Conservation (phyloP, 2,329 filamentous ascomycete genomes). For the Neonectria neomacrospora region DNA sequence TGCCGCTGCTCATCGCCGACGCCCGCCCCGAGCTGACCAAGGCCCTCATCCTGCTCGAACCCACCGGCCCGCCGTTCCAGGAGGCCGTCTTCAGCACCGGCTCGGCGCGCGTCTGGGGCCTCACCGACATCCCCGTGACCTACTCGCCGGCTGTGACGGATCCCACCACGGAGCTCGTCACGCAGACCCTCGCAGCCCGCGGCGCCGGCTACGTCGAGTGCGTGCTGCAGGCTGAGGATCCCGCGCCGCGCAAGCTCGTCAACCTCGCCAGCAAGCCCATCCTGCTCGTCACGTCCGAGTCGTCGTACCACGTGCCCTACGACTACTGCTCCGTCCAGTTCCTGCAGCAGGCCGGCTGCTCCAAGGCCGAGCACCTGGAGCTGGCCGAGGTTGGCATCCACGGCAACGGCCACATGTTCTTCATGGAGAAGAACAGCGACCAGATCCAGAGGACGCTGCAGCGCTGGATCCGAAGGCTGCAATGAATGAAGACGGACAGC, state of each 20-base stretch:
- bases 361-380: slow-evolving; percentile 35
- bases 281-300: slow-evolving; percentile 35
- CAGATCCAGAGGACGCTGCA: slow-evolving; percentile 30
- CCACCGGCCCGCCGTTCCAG: slow-evolving; percentile 59
- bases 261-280: slow-evolving; percentile 49
- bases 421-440: slow-evolving; percentile 42
- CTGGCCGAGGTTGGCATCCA: slow-evolving; percentile 34
- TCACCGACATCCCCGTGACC: slow-evolving; percentile 60
- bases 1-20: slow-evolving; percentile 47
- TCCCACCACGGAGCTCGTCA: slow-evolving; percentile 30
- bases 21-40: slow-evolving; percentile 53
- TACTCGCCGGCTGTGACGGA: slow-evolving; percentile 54
- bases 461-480: slow-evolving; percentile 28
- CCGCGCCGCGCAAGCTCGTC: slow-evolving; percentile 37
- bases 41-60: slow-evolving; percentile 58
- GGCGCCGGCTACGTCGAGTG: slow-evolving; percentile 29
- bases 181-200: slow-evolving; percentile 14
- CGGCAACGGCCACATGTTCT: slow-evolving; percentile 41
- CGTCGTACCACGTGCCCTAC: slow-evolving; percentile 36
- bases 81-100: slow-evolving; percentile 53
- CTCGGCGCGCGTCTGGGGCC: slow-evolving; percentile 54
- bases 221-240: slow-evolving; percentile 29
- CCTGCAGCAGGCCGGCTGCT: slow-evolving; percentile 37
- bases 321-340: slow-evolving; percentile 38
- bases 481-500: background rate